These are phyloP conservation scores for Hemileccinum impolitum DNA, from an alignment of 768 basidiomycete species.

Conservation along the genomic window DNA sequence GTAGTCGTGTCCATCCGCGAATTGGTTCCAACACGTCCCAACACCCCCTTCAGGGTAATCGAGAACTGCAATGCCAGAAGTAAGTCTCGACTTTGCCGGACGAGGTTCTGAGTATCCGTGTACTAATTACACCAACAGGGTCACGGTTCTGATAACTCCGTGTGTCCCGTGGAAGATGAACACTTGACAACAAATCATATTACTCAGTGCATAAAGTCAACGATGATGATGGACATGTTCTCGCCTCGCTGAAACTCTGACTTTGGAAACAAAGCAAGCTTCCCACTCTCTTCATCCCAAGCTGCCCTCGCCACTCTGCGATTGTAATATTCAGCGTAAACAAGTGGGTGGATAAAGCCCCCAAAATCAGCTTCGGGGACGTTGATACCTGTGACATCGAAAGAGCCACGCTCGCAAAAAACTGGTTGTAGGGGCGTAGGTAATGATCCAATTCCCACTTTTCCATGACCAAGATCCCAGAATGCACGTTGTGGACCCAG, in stretches of 20 bases:
- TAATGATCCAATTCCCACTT: slow-evolving; percentile 2
- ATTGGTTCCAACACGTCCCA: no score
- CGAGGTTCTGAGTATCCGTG: no score
- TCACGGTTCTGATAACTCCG: background rate
- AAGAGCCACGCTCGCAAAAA: slow-evolving; percentile 4
- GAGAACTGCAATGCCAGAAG: no score
- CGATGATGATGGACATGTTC: background rate
- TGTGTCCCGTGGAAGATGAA: background rate
- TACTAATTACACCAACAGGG: no score
- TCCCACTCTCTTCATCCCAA: slow-evolving; percentile 16
- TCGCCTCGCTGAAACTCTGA: background rate
- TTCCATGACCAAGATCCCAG: slow-evolving; percentile 11
- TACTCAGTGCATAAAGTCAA: background rate
- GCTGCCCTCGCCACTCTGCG: slow-evolving; percentile 4
- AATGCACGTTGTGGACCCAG: slow-evolving; percentile 13
- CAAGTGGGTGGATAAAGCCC: background rate
- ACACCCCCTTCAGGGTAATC: no score
- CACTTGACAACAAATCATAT: background rate
- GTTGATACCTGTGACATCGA: slow-evolving; percentile 4
- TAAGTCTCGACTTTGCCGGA: no score
- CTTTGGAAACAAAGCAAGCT: slow-evolving; percentile 6
- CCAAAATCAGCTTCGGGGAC: slow-evolving; percentile 1
- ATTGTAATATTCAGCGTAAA: background rate
- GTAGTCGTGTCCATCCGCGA: no score
- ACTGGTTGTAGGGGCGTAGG: slow-evolving; percentile 3